Percentiles rank a stretch among this genome's conserved stretches.
These are phyloP conservation scores for Termitomyces bulborhizus DNA, from an alignment of 768 basidiomycete species.

Conservation along the genomic window DNA sequence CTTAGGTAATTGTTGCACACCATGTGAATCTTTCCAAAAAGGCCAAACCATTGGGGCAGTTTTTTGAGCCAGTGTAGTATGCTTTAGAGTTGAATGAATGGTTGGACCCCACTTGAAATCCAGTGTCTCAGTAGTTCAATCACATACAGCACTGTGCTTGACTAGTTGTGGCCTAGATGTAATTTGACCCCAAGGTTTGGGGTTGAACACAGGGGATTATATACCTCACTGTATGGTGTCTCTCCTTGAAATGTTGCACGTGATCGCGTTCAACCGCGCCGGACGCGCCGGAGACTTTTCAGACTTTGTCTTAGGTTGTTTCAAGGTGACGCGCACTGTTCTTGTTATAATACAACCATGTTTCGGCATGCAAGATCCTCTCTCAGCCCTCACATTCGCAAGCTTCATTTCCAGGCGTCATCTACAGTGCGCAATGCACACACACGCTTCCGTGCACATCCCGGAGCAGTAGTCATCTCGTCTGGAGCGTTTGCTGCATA, in stretches of 20 bases:
- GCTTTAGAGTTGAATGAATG: no score
- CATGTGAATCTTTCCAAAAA: no score
- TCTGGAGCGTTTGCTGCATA: conserved; percentile 28
- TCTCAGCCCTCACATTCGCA: conserved; percentile 18
- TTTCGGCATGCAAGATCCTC: conserved; percentile 21
- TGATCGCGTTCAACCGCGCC: conserved; percentile 2
- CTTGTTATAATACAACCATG: conserved; percentile 16
- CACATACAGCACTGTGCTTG: no score
- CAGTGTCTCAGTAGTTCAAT: no score
- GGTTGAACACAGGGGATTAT: no score
- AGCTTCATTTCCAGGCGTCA: conserved; percentile 19
- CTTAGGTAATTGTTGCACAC: no score
- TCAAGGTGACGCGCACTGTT: conserved; percentile 5
- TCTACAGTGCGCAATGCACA: conserved; percentile 14
- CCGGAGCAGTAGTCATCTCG: conserved; percentile 17
- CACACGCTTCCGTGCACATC: conserved; percentile 9
- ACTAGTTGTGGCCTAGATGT: no score
- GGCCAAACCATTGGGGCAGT: no score
- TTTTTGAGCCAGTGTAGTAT: no score
- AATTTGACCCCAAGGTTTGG: no score
- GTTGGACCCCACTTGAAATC: no score
- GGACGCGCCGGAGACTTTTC: conserved; percentile 2
- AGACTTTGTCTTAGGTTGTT: conserved; percentile 7
- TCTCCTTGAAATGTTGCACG: neutral
- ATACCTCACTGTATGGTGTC: no score